phyloP scores from a whole-genome alignment of 768 basidiomycete genomes.

The Kwoniella mangroviensis region DNA sequence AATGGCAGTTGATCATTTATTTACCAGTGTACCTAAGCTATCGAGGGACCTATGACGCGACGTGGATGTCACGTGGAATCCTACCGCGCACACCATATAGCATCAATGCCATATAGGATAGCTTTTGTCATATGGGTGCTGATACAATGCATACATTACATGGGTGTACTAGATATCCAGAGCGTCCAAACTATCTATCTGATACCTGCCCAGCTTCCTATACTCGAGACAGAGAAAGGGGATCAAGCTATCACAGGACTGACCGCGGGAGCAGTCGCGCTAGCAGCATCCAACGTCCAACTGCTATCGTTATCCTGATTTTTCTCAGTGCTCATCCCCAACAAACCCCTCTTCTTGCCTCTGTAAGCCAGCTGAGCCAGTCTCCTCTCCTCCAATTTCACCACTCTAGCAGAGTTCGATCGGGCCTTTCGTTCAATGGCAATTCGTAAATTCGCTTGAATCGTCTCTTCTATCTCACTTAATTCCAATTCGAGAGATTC shows the following conservation, averaged over 20 bases:
- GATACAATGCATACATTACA: not conserved
- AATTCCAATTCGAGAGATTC: slow-evolving; percentile 1
- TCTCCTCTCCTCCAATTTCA: slow-evolving; percentile 17
- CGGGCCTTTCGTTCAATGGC: slow-evolving; percentile 10
- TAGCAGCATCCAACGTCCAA: not conserved
- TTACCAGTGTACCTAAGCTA: no score
- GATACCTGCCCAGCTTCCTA: not conserved
- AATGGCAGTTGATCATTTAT: no score
- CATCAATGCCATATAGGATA: no score
- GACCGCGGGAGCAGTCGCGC: not conserved
- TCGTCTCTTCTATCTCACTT: slow-evolving; percentile 9
- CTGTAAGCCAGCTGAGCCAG: slow-evolving; percentile 8
- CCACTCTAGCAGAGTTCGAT: slow-evolving; percentile 13
- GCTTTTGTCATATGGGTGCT: no score
- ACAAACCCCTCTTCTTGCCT: slow-evolving; percentile 11
- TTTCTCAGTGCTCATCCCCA: not conserved
- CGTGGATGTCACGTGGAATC: not conserved
- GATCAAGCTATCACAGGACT: not conserved
- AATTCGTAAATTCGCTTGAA: slow-evolving; percentile 14
- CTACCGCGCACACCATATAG: no score
- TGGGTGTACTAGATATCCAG: not conserved
- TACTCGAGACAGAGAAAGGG: not conserved
- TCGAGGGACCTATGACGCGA: not conserved
- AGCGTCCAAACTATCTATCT: no score
- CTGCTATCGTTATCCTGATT: not conserved